Base-by-base conservation (phyloP, 1,139 yeast species). In the Taphrina confusa region DNA sequence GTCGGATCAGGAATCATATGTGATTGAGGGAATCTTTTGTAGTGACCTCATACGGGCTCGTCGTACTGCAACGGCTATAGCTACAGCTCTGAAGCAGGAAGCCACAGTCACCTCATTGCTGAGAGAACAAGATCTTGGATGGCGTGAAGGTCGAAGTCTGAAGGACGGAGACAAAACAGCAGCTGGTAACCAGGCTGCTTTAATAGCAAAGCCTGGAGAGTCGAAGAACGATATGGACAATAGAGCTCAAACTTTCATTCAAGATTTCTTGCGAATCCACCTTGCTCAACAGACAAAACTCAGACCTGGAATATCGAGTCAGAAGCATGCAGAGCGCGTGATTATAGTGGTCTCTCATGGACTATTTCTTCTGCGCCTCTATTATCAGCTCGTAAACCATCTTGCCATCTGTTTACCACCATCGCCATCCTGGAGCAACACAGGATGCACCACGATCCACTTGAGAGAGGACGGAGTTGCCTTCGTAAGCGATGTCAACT, bases 281-380 rank as follows among this genome's bases (percentile, higher is more conserved):
- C 6, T 34, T 3, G 20, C 25, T 27, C 9, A 16, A 9, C 9
- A 3, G 40, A 18, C 31, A 18, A 14, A 23, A 11, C 23, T 6
- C 8, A n/a, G n/a, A n/a, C n/a, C n/a, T n/a, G n/a, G n/a, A n/a
- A n/a, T n/a, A n/a, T n/a, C n/a, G n/a, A n/a, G n/a, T n/a, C n/a
- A n/a, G n/a, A n/a, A n/a, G n/a, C n/a, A n/a, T n/a, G n/a, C n/a
- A n/a, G 33, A 31, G 16, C 16, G 9, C 8, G 42, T 22, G 5
- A 9, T 44, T 1, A 36, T 54, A n/a, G 39, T 52, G 20, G 58
- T 54, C n/a, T 54, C 58, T 20, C 58, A 54, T 44, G 58, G 58
- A 4, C 33, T 54, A 6, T 54, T 54, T 28, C 40, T 54, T 36
- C 46, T 54, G 8, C 30, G 58, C 14, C 58, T 54, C 25, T 54